These are phyloP conservation scores for Ceratocystis albifundus DNA, from an alignment of 2,329 filamentous ascomycete species.

Conservation along the genomic window DNA sequence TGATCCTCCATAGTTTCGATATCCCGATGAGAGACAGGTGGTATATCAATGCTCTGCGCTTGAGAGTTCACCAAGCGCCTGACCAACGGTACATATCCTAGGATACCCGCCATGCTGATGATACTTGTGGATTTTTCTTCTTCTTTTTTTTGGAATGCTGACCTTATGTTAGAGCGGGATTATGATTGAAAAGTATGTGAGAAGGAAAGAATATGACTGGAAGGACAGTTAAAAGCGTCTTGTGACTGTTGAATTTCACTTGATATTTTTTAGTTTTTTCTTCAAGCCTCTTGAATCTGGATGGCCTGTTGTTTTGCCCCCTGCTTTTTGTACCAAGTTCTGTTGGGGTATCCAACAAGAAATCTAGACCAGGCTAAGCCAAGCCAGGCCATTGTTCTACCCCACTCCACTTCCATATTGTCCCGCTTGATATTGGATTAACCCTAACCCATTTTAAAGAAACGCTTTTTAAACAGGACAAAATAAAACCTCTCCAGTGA, in stretches of 20 bases:
- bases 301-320: background rate
- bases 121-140: too few relatives aligned
- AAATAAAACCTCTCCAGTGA: conserved; percentile 1
- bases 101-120: conserved; percentile 13
- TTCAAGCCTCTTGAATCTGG: background rate
- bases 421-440: background rate
- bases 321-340: background rate
- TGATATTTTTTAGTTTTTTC: background rate
- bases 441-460: background rate
- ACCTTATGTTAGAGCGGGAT: background rate
- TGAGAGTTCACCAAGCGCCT: conserved; percentile 11
- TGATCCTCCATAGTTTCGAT: conserved; percentile 68
- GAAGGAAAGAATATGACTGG: background rate
- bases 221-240: background rate
- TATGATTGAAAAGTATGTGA: background rate
- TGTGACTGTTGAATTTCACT: background rate
- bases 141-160: background rate
- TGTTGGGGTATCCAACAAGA: conserved; percentile 9
- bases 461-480: background rate
- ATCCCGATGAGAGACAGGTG: conserved; percentile 61
- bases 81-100: conserved; percentile 18
- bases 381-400: background rate
- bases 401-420: background rate
- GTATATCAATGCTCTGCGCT: conserved; percentile 39
- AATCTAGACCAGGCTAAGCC: background rate